Evolutionary conservation across 495 filamentous ascomycete genomes (phyloP).

Genomic region (Amniculicola lignicola): DNA sequence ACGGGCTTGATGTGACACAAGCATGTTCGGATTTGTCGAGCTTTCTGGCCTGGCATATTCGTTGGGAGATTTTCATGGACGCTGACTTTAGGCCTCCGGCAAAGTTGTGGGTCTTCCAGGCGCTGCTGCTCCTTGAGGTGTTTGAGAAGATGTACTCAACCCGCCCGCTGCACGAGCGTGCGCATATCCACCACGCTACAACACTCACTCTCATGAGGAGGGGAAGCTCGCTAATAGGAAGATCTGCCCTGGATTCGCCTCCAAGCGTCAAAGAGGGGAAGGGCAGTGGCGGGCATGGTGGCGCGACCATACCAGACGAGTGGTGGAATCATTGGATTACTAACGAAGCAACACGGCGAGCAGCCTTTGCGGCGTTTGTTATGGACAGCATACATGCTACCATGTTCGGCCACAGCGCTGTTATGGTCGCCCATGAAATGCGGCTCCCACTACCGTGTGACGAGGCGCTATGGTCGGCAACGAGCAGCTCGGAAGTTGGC

Average conservation of each 20-base stretch:
- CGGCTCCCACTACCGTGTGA: constrained; percentile 89
- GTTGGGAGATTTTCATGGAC: constrained; percentile 91
- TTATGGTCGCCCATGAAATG: constrained; percentile 97
- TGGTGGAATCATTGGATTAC: constrained; percentile 98
- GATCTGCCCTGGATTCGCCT: constrained; percentile 81
- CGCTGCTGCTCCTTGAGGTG: constrained; percentile 80
- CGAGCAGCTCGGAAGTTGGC: constrained; percentile 81
- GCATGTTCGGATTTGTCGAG: constrained; percentile 74
- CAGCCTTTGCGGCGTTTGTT: constrained; percentile 92
- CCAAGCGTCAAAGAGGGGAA: constrained; percentile 71
- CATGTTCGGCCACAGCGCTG: constrained; percentile 96
- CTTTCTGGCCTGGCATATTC: constrained; percentile 85
- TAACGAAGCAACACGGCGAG: constrained; percentile 83
- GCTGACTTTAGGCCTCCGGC: constrained; percentile 88
- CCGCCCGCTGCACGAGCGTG: constrained; percentile 84
- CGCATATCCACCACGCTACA: constrained; percentile 95
- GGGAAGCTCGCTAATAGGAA: constrained; percentile 87
- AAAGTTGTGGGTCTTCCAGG: constrained; percentile 97
- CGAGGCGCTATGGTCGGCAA: constrained; percentile 89
- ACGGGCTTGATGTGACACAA: constrained; percentile 69
- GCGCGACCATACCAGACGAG: constrained; percentile 69
- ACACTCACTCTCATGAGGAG: constrained; percentile 93
- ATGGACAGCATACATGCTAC: constrained; percentile 95
- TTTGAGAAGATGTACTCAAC: constrained; percentile 98
- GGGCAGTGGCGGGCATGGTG: constrained; percentile 16